These are phyloP conservation scores for Porcisia deanei DNA, from an alignment of 208 protist species.

Conservation along the genomic window DNA sequence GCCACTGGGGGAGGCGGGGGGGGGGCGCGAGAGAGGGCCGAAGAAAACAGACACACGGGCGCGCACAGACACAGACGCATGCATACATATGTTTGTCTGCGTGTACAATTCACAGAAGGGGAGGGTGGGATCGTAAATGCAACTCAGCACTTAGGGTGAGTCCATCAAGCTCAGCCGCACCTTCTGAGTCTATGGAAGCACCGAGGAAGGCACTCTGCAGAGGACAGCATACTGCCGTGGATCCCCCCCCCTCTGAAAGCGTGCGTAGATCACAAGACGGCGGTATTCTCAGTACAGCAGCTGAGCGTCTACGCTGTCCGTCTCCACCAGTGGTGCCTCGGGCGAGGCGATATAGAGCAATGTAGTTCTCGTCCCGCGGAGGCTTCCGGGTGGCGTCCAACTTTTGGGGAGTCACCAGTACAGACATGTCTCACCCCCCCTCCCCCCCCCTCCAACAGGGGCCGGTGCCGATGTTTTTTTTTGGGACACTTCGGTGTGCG, in stretches of 20 bases:
- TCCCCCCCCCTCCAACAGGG: conserved; percentile 30
- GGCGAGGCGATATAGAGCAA: conserved; percentile 12
- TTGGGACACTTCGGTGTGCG: conserved; percentile 38
- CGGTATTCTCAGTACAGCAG: conserved; percentile 33
- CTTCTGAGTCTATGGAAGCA: conserved; percentile 29
- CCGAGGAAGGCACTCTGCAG: conserved; percentile 51
- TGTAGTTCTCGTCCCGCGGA: conserved; percentile 26
- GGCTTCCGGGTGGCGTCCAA: conserved; percentile 42
- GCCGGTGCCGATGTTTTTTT: conserved; percentile 46
- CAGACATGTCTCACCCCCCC: conserved; percentile 49
- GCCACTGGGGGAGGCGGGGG: not conserved
- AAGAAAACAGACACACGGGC: not conserved
- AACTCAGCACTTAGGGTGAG: conserved; percentile 50
- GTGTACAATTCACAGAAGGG: conserved; percentile 52
- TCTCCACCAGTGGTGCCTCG: not conserved
- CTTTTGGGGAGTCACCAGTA: conserved; percentile 50
- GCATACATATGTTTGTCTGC: conserved; percentile 14
- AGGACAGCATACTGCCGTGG: conserved; percentile 48
- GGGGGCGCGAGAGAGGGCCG: not conserved
- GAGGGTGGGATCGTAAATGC: conserved; percentile 50
- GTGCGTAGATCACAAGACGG: conserved; percentile 25
- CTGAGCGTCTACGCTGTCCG: not conserved
- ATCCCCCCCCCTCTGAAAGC: conserved; percentile 33
- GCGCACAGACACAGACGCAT: not conserved
- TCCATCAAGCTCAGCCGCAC: conserved; percentile 16